A percentile compares a stretch with the other conserved stretches of the same genome.
Conservation (phyloP, 2,329 filamentous ascomycete genomes). For the Ascochyta clinopodiicola region DNA sequence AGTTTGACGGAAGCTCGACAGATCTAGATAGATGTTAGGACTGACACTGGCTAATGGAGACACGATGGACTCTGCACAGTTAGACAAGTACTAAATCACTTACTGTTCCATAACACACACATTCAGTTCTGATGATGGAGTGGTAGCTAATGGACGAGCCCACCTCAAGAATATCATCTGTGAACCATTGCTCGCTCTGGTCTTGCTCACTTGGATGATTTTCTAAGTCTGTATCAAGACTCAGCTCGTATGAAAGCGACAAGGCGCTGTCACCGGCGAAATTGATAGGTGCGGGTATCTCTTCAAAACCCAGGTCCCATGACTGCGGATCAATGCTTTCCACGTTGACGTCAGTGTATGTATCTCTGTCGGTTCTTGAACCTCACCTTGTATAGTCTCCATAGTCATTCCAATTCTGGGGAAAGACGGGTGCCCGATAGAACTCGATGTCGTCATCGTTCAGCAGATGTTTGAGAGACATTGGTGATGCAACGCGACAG, state of each 20-base stretch:
- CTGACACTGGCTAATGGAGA: neutral
- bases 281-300: conserved; percentile 16
- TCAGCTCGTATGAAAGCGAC: neutral
- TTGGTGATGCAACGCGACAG: neutral
- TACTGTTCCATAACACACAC: neutral
- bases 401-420: conserved; percentile 16
- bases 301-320: conserved; percentile 21
- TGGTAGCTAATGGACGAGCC: conserved; percentile 4
- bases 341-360: neutral
- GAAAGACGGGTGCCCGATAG: neutral
- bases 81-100: neutral
- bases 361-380: neutral
- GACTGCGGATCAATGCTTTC: conserved; percentile 15
- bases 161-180: too few species aligned
- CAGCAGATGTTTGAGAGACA: conserved; percentile 35
- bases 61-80: too few species aligned
- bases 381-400: conserved; percentile 15
- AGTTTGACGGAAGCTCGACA: conserved; percentile 27
- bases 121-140: neutral
- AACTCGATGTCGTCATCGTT: conserved; percentile 24
- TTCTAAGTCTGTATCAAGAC: neutral
- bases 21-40: conserved; percentile 17
- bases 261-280: neutral
- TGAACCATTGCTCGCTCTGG: conserved; percentile 28
- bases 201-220: conserved; percentile 16